Evolutionary conservation across 768 basidiomycete species (phyloP), one percentile per base, ranked within the genome.

Genomic region (Candolleomyces aberdarensis): DNA sequence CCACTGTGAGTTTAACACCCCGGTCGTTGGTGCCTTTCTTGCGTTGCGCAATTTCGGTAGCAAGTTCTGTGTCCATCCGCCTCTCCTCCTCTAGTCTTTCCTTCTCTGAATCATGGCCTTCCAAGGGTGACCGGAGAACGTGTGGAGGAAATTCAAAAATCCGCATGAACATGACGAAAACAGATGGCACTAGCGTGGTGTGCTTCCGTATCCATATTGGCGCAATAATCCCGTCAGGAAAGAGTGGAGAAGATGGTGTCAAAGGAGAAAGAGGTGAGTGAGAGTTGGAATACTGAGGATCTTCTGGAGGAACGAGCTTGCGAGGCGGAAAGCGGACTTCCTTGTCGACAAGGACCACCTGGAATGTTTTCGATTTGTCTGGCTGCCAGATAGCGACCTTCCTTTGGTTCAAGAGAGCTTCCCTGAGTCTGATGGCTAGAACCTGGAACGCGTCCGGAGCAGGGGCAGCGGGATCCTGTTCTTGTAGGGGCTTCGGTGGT

Each of bases 191-290:
- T 36, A 97, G 86, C 1, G 92, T 86, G 0, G 92, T 92, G 69
- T 99, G 97, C 74, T 98, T 99, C 48, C 95, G 83, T 39, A 98
- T 87, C 97, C 97, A 99, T 70, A 98, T 94, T 1, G 97, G 97
- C 3, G 97, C 94, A 57, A 99, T 94, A 57, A 99, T 76, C 0
- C 97, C 97, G 70, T 99, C 97, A 0, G 97, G 97, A 72, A 94
- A 85, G 9, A 97, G 78, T 0, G 97, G 96, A 0, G 95, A 97
- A 0, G 89, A 81, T 0, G 89, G 88, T 0, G 92, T 92, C 44
- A 98, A 76, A 0, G 97, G 97, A 0, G 95, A 98, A n/a, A 98
- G 80, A 0, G 95, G 95, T 0, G 96, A 98, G 74, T 94, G 95
- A 1, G 86, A 77, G 7, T 80, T 71, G 0, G 82, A 68, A 63